Evolutionary conservation across 257 asterid genomes (phyloP).

Genomic region (Pogostemon cablin): DNA sequence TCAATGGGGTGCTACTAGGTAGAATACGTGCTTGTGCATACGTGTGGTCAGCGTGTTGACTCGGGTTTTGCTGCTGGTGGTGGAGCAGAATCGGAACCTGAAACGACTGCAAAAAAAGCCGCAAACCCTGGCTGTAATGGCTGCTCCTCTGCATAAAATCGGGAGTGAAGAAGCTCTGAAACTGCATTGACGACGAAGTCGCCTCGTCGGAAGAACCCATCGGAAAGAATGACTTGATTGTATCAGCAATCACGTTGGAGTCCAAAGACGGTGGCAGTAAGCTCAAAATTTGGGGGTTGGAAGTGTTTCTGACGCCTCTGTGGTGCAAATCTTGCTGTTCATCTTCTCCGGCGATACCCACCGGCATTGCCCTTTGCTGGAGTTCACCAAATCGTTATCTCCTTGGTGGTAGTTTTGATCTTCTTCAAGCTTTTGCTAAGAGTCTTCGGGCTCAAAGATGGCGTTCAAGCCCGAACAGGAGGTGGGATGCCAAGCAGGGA

Average conservation of each 20-base stretch:
- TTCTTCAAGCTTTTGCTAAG: slow-evolving; percentile 33
- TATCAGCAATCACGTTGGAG: no score
- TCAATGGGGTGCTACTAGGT: slow-evolving; percentile 58
- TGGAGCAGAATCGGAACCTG: slow-evolving; percentile 71
- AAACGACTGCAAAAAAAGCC: slow-evolving; percentile 82
- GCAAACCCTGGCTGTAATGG: slow-evolving; percentile 56
- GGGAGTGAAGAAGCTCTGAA: slow-evolving; percentile 53
- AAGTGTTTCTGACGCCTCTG: slow-evolving; percentile 13
- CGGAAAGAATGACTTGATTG: no score
- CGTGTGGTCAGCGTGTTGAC: slow-evolving; percentile 35
- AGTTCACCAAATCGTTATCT: slow-evolving; percentile 2
- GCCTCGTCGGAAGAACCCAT: no score
- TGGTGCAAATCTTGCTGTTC: slow-evolving; percentile 33
- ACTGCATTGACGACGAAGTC: no score
- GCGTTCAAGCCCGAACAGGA: slow-evolving; percentile 32
- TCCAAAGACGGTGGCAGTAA: slow-evolving; percentile 78
- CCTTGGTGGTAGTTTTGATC: slow-evolving; percentile 22
- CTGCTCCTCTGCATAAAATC: slow-evolving; percentile 56
- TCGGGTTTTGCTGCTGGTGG: slow-evolving; percentile 48
- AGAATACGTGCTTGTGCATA: slow-evolving; percentile 38
- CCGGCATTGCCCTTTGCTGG: background rate
- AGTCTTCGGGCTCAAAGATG: slow-evolving; percentile 35
- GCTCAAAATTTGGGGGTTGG: slow-evolving; percentile 41
- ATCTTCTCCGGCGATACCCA: background rate
- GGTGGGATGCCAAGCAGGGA: slow-evolving; percentile 84